Conservation (phyloP, 176 grass and related monocot species). For the Oryza longistaminata region DNA sequence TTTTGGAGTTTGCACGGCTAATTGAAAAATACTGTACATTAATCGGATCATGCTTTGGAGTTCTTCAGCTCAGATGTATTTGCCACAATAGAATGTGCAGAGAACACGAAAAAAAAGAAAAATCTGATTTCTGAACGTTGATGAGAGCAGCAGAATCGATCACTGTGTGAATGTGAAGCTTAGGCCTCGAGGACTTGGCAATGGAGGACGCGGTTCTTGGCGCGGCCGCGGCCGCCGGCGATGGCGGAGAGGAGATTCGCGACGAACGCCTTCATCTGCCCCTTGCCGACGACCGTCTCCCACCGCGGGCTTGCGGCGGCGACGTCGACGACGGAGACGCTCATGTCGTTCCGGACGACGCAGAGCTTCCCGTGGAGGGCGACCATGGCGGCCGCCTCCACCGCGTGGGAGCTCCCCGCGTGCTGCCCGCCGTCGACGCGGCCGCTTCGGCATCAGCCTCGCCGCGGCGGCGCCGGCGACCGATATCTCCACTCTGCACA, state of each 20-base stretch:
- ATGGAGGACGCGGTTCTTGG: slow-evolving; percentile 62
- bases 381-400: slow-evolving; percentile 67
- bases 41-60: background rate
- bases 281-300: slow-evolving; percentile 58
- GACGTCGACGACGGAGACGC: slow-evolving; percentile 61
- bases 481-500: slow-evolving; percentile 65
- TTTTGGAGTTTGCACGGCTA: background rate
- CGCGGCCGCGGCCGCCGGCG: slow-evolving; percentile 48
- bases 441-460: slow-evolving; percentile 32
- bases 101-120: background rate
- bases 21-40: background rate
- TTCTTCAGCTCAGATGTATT: background rate
- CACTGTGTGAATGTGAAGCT: background rate
- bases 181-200: slow-evolving; percentile 86
- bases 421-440: slow-evolving; percentile 54
- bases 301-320: slow-evolving; percentile 25
- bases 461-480: slow-evolving; percentile 20
- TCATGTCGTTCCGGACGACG: slow-evolving; percentile 82
- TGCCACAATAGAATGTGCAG: background rate
- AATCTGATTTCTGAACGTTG: background rate
- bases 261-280: slow-evolving; percentile 57
- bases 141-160: background rate
- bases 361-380: slow-evolving; percentile 57
- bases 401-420: slow-evolving; percentile 59
- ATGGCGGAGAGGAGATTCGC: slow-evolving; percentile 54